A percentile compares a stretch with the other conserved stretches of the same genome.
phyloP scores from a whole-genome alignment of 441 rosid species.

The Gossypium gossypioides region DNA sequence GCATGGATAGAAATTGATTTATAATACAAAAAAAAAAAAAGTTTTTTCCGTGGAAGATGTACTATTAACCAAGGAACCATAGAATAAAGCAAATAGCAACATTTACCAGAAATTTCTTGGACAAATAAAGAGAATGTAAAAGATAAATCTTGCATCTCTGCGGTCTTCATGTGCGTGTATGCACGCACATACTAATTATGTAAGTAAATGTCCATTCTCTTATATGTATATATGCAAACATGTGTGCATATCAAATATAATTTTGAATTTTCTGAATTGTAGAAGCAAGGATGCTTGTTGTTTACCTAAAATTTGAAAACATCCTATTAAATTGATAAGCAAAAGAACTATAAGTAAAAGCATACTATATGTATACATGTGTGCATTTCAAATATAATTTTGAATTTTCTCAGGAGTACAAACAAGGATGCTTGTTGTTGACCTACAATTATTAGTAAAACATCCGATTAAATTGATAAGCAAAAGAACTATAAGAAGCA shows the following conservation, averaged over 20 bases:
- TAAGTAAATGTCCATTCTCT: not conserved
- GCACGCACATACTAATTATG: not conserved
- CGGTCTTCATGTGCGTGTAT: not conserved
- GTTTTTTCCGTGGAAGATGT: not conserved
- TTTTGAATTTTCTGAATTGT: not conserved
- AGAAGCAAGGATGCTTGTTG: not conserved
- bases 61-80: not conserved
- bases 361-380: slow-evolving; percentile 23
- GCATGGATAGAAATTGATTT: not conserved
- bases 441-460: not conserved
- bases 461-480: not conserved
- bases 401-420: not conserved
- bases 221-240: not conserved
- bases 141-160: not conserved
- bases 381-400: not conserved
- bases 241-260: not conserved
- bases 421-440: not conserved
- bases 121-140: not conserved
- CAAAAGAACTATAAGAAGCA: not conserved
- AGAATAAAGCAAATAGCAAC: not conserved
- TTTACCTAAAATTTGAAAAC: not conserved
- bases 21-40: not conserved
- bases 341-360: slow-evolving; percentile 5
- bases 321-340: not conserved
- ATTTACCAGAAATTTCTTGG: not conserved